Conservation (phyloP, 768 basidiomycete genomes). For the Clathrus columnatus region DNA sequence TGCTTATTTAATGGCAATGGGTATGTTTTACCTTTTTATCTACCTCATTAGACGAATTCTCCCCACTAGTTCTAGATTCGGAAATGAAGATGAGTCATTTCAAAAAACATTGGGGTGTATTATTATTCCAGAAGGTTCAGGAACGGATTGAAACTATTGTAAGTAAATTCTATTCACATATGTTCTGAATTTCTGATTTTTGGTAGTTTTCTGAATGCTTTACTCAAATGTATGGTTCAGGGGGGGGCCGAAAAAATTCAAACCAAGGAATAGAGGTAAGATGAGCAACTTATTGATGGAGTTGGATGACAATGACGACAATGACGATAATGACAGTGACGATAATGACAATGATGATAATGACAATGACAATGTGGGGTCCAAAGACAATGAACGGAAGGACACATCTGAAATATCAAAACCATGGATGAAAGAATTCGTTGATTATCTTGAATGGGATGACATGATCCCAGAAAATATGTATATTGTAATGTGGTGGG, state of each 20-base stretch:
- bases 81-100: constrained; percentile 19
- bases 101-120: constrained; percentile 20
- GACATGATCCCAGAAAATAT: constrained; percentile 15
- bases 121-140: constrained; percentile 15
- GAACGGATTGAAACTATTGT: constrained; percentile 16
- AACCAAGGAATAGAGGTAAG: not conserved
- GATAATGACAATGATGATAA: too few species aligned
- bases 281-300: constrained; percentile 4
- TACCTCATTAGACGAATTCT: too few species aligned
- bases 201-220: constrained; percentile 15
- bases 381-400: not conserved
- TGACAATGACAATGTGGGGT: constrained; percentile 7
- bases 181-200: too few species aligned
- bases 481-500: constrained; percentile 27
- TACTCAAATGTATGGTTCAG: not conserved
- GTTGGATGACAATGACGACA: constrained; percentile 12
- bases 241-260: not conserved
- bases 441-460: constrained; percentile 16
- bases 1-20: constrained; percentile 25
- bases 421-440: constrained; percentile 17
- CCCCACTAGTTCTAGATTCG: constrained; percentile 22
- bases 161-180: not conserved
- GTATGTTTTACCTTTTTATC: too few species aligned
- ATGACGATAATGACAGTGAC: too few species aligned
- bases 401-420: constrained; percentile 3